Conservation (phyloP, 257 asterid species). For the Penstemon barbatus region DNA sequence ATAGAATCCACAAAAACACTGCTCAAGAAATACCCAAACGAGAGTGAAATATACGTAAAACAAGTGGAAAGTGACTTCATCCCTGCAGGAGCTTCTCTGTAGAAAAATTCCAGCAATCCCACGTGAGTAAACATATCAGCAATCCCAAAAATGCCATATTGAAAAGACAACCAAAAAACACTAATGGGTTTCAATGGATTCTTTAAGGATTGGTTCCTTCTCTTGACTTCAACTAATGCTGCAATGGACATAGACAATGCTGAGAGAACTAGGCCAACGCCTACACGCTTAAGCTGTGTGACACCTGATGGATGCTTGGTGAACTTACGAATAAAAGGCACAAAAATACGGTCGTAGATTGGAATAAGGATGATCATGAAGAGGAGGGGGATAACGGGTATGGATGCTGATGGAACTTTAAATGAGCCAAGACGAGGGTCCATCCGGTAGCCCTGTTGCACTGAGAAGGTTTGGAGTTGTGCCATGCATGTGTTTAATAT, state of each 20-base stretch:
- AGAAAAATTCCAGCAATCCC: slow-evolving; percentile 74
- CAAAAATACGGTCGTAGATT: slow-evolving; percentile 53
- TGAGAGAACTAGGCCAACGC: slow-evolving; percentile 67
- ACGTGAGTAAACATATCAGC: slow-evolving; percentile 87
- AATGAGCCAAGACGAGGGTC: slow-evolving; percentile 54
- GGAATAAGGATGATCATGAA: slow-evolving; percentile 63
- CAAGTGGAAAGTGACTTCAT: slow-evolving; percentile 85
- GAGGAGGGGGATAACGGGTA: slow-evolving; percentile 61
- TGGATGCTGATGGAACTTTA: slow-evolving; percentile 60
- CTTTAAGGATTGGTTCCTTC: slow-evolving; percentile 44
- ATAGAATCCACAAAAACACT: slow-evolving; percentile 59
- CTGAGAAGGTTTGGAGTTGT: slow-evolving; percentile 73
- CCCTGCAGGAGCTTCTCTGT: slow-evolving; percentile 74
- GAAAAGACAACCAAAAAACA: slow-evolving; percentile 66
- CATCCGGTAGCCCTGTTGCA: slow-evolving; percentile 64
- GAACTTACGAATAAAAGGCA: slow-evolving; percentile 52
- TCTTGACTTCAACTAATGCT: slow-evolving; percentile 56
- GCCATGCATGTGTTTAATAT: slow-evolving; percentile 73
- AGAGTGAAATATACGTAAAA: slow-evolving; percentile 58
- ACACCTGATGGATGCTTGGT: slow-evolving; percentile 62
- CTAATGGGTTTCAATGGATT: slow-evolving; percentile 52
- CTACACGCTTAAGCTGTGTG: slow-evolving; percentile 71
- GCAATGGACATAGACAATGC: slow-evolving; percentile 66
- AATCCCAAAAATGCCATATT: slow-evolving; percentile 65
- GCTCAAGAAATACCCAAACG: slow-evolving; percentile 77